Evolutionary conservation across 2,329 filamentous ascomycete genomes (phyloP).

Genomic region (Stylonectria norvegica): DNA sequence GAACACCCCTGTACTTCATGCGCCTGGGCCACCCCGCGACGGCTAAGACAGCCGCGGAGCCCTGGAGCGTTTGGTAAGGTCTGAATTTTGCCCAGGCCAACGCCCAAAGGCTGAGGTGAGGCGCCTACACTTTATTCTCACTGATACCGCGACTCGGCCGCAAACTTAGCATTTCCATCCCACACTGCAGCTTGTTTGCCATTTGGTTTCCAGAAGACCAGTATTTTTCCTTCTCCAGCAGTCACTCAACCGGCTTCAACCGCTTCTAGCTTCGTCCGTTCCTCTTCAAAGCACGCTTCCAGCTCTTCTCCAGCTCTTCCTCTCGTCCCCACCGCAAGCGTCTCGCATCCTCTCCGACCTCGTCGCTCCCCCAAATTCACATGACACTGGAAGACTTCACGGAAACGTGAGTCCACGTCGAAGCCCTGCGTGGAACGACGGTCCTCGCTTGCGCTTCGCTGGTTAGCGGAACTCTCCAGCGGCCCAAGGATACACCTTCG

Average conservation of each 20-base stretch:
- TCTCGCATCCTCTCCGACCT: conserved; percentile 4
- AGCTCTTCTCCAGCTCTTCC: neutral
- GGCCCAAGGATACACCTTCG: conserved; percentile 4
- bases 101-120: no score
- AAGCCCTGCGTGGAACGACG: conserved; percentile 21
- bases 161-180: no score
- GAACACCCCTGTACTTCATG: conserved; percentile 1
- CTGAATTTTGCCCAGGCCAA: neutral
- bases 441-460: conserved; percentile 15
- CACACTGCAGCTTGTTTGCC: no score
- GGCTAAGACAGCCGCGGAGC: neutral
- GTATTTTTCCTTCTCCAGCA: no score
- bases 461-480: conserved; percentile 6
- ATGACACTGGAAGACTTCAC: conserved; percentile 19
- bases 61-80: neutral
- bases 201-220: no score
- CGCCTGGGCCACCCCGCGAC: neutral
- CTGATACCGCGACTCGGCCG: neutral
- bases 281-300: no score
- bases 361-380: conserved; percentile 6
- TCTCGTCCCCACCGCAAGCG: conserved; percentile 6
- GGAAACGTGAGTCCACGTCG: conserved; percentile 11
- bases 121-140: no score
- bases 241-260: no score
- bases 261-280: no score